Evolutionary conservation across 176 grass and related monocot species (phyloP).

Genomic region (Eremochloa ophiuroides): DNA sequence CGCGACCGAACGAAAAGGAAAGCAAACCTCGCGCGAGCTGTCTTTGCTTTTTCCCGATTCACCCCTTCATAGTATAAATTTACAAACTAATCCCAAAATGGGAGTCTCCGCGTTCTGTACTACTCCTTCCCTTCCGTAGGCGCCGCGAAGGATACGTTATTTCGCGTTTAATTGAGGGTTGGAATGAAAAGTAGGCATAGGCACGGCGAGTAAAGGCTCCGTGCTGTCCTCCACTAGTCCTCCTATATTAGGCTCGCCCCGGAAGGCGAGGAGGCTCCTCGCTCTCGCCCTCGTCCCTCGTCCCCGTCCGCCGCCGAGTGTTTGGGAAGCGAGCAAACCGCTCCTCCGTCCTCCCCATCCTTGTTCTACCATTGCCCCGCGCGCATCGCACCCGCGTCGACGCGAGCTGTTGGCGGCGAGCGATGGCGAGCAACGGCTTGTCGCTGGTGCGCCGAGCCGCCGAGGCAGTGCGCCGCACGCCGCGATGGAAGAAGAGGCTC

Average conservation of each 20-base stretch:
- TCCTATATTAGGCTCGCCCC: constrained; percentile 32
- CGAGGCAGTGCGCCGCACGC: constrained; percentile 25
- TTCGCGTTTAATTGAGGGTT: accelerated
- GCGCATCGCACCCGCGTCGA: not conserved
- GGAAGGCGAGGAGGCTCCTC: constrained; percentile 4
- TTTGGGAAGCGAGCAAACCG: constrained; percentile 36
- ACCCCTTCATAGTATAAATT: accelerated
- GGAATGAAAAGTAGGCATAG: not conserved
- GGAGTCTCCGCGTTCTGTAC: not conserved
- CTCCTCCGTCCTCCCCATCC: constrained; percentile 8
- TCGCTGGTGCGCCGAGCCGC: constrained; percentile 28
- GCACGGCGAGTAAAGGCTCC: not conserved
- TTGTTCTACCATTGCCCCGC: not conserved
- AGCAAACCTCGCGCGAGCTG: constrained; percentile 18
- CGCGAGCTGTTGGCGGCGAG: not conserved
- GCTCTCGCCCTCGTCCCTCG: not conserved
- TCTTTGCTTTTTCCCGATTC: not conserved
- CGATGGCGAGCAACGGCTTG: constrained; percentile 16
- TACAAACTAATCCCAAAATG: not conserved
- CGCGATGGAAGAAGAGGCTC: constrained; percentile 47
- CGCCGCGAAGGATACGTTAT: accelerated
- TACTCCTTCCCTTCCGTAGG: not conserved
- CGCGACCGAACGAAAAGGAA: constrained; percentile 5
- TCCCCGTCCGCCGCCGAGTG: constrained; percentile 36
- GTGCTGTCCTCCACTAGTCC: not conserved